A percentile compares a stretch with the other conserved stretches of the same genome.
Evolutionary conservation across 164 flowering plant genomes (phyloP).

Genomic region (Saururus chinensis): DNA sequence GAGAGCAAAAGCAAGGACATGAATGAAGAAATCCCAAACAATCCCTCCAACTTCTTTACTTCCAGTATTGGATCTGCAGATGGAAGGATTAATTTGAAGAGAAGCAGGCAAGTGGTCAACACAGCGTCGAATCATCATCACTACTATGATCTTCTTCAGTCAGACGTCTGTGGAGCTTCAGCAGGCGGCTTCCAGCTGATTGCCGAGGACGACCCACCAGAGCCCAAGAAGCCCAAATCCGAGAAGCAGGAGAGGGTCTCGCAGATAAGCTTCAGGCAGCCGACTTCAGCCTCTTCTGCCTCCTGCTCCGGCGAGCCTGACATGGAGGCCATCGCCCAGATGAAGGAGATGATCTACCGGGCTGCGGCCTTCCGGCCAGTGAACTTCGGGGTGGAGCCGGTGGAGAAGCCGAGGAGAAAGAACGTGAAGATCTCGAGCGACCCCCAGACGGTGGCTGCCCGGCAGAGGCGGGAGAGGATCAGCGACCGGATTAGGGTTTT

Average conservation of each 20-base stretch:
- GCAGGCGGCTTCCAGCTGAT: constrained; percentile 33
- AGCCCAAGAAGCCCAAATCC: constrained; percentile 36
- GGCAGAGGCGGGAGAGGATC: constrained; percentile 88
- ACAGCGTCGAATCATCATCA: neutral
- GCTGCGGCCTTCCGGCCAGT: constrained; percentile 91
- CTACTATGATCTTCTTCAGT: constrained; percentile 17
- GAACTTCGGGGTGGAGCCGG: constrained; percentile 46
- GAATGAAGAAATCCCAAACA: constrained; percentile 15
- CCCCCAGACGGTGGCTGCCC: constrained; percentile 95
- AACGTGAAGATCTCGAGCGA: constrained; percentile 82
- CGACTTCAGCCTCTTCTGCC: constrained; percentile 13
- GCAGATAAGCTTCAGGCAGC: constrained; percentile 62
- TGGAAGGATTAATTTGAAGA: constrained; percentile 7
- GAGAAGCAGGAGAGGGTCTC: constrained; percentile 38
- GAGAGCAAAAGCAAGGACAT: too few species aligned
- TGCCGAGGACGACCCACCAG: constrained; percentile 23
- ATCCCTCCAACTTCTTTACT: constrained; percentile 9
- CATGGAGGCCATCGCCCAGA: constrained; percentile 71
- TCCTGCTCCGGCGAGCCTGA: constrained; percentile 48
- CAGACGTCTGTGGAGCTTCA: constrained; percentile 8
- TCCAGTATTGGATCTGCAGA: constrained; percentile 1
- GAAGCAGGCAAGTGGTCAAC: constrained; percentile 9
- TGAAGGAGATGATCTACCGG: constrained; percentile 89
- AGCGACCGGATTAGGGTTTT: constrained; percentile 85
- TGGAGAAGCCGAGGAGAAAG: constrained; percentile 83